Conservation (phyloP, 768 basidiomycete genomes). For the Rhizopogon sp. region DNA sequence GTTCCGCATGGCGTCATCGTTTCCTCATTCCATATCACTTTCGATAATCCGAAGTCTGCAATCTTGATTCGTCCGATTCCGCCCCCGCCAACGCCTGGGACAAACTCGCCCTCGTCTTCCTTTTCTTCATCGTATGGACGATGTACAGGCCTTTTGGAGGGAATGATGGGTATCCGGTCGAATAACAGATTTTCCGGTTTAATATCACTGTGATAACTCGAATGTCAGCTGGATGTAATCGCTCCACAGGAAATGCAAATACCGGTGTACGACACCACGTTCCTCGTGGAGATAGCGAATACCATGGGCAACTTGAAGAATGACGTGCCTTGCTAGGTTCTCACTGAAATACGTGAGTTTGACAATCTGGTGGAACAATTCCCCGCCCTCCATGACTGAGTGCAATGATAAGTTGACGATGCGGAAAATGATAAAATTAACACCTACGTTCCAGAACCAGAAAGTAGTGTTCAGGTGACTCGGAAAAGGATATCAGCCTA, state of each 20-base stretch:
- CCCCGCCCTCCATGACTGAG: constrained; percentile 94
- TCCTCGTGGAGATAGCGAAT: constrained; percentile 97
- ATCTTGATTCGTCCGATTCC: constrained; percentile 98
- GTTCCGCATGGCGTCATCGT: constrained; percentile 99
- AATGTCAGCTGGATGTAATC: neutral
- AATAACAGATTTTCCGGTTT: constrained; percentile 98
- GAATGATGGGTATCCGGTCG: constrained; percentile 85
- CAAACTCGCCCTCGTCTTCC: constrained; percentile 96
- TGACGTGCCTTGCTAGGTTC: constrained; percentile 94
- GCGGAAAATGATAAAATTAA: neutral
- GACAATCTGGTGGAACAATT: constrained; percentile 98
- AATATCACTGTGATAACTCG: constrained; percentile 58
- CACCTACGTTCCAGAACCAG: constrained; percentile 83
- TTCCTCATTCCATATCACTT: constrained; percentile 98
- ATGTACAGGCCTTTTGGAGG: constrained; percentile 66
- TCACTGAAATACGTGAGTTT: constrained; percentile 99
- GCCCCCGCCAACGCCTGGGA: constrained; percentile 88
- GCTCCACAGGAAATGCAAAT: constrained; percentile 5
- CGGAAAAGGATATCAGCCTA: constrained; percentile 87
- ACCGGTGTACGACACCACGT: constrained; percentile 94
- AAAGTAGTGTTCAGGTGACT: constrained; percentile 91
- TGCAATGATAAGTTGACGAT: constrained; percentile 9
- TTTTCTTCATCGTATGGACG: constrained; percentile 98
- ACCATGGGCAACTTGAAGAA: constrained; percentile 90
- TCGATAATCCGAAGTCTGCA: constrained; percentile 95